Evolutionary conservation across 352 stramenopile genomes (phyloP).

Genomic region (Pythium oligandrum): DNA sequence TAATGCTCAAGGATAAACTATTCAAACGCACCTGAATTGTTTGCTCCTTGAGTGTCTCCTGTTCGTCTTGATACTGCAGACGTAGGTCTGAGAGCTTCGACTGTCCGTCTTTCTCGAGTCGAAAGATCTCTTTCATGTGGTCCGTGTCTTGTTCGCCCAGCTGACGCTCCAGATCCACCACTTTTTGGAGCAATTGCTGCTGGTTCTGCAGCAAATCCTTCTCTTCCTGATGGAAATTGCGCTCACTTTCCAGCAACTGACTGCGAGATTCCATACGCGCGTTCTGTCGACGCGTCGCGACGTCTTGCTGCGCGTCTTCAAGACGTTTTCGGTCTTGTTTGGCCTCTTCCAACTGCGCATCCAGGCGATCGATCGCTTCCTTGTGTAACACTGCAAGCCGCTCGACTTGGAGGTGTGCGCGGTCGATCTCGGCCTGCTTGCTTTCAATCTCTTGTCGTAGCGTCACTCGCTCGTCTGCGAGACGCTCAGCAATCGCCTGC

Average conservation of each 20-base stretch:
- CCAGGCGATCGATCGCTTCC: constrained; percentile 44
- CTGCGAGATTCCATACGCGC: constrained; percentile 42
- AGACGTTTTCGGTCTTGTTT: constrained; percentile 51
- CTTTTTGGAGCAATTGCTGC: constrained; percentile 53
- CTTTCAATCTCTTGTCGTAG: constrained; percentile 54
- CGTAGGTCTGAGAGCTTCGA: constrained; percentile 33
- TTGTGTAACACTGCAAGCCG: constrained; percentile 51
- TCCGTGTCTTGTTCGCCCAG: constrained; percentile 58
- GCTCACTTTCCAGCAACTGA: constrained; percentile 57
- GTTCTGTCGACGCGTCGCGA: constrained; percentile 36
- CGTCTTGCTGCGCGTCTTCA: constrained; percentile 32
- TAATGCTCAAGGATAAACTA: neutral
- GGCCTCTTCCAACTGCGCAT: constrained; percentile 46
- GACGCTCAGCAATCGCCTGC: constrained; percentile 43
- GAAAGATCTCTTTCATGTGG: constrained; percentile 62
- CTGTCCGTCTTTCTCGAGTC: constrained; percentile 51
- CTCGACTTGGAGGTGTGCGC: constrained; percentile 50
- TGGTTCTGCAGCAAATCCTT: constrained; percentile 57
- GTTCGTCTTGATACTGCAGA: constrained; percentile 44
- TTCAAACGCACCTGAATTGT: constrained; percentile 37
- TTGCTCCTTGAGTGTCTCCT: constrained; percentile 55
- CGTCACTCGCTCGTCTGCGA: constrained; percentile 34
- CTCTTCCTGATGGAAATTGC: constrained; percentile 65
- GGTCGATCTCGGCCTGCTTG: constrained; percentile 51
- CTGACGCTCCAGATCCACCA: constrained; percentile 58